A percentile compares a stretch with the other conserved stretches of the same genome.
Evolutionary conservation across 345 rosid genomes (phyloP).

Genomic region (Arabidopsis arenosa): DNA sequence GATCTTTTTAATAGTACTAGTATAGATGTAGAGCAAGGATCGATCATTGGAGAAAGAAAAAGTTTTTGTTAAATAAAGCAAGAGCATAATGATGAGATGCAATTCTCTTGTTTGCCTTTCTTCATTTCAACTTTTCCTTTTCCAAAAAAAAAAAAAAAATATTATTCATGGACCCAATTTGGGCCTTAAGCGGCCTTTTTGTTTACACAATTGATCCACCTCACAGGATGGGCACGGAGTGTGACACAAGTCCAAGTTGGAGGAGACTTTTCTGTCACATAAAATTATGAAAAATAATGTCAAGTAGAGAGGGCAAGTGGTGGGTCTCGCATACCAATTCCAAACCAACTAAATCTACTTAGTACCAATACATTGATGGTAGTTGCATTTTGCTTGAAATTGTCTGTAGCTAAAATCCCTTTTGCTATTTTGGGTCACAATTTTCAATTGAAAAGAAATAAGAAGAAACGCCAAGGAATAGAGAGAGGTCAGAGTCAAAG

Average conservation of each 20-base stretch:
- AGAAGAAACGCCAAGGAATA: neutral
- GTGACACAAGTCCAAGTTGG: conserved; percentile 26
- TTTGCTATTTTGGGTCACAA: neutral
- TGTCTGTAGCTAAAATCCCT: neutral
- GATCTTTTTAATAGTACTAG: neutral
- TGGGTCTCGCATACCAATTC: neutral
- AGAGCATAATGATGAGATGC: conserved; percentile 57
- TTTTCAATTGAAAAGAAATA: conserved; percentile 2
- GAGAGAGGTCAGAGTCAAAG: conserved; percentile 8
- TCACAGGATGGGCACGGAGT: conserved; percentile 9
- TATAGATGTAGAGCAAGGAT: neutral
- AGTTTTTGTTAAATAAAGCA: conserved; percentile 29
- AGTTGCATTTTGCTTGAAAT: conserved; percentile 7
- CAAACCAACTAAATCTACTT: conserved; percentile 23
- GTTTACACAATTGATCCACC: neutral
- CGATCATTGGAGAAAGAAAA: conserved; percentile 14
- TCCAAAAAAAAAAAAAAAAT: too few relatives aligned
- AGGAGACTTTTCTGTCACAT: conserved; percentile 3
- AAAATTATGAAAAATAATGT: neutral
- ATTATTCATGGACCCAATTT: neutral
- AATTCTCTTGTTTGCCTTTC: conserved; percentile 31
- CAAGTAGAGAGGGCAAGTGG: conserved; percentile 7
- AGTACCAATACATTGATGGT: conserved; percentile 2
- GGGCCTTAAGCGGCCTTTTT: conserved; percentile 7
- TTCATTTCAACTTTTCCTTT: neutral